A percentile compares a stretch with the other conserved stretches of the same genome.
Evolutionary conservation across 768 basidiomycete genomes (phyloP).

Genomic region (Megacollybia marginata): DNA sequence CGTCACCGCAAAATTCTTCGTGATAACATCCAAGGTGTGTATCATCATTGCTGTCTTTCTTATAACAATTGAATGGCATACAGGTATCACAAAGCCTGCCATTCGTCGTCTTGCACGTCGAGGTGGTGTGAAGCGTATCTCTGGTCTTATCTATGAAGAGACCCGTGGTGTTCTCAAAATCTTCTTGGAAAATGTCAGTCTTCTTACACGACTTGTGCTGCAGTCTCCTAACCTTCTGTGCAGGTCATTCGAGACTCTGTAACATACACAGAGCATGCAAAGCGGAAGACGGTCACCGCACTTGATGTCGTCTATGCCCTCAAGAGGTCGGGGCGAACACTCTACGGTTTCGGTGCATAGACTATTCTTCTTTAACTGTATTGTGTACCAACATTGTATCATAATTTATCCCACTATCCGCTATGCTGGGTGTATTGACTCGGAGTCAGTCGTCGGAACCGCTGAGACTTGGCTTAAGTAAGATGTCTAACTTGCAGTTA

Average conservation of each 20-base stretch:
- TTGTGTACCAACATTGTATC: neutral
- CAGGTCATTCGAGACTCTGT: conserved; percentile 84
- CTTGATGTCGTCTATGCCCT: conserved; percentile 79
- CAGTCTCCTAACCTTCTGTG: neutral
- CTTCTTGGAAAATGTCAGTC: conserved; percentile 68
- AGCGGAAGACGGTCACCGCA: conserved; percentile 79
- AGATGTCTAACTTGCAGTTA: too few relatives aligned
- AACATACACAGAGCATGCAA: conserved; percentile 91
- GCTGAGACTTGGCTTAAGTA: too few relatives aligned
- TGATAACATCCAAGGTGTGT: conserved; percentile 58
- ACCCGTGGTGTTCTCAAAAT: conserved; percentile 89
- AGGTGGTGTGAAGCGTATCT: conserved; percentile 91
- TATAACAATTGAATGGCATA: conserved; percentile 1
- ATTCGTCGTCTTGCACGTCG: conserved; percentile 86
- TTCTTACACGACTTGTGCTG: neutral
- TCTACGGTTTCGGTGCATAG: conserved; percentile 76
- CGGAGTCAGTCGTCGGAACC: too few relatives aligned
- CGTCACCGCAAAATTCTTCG: conserved; percentile 81
- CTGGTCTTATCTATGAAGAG: conserved; percentile 84
- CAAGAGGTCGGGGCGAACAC: conserved; percentile 66
- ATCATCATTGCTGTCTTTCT: too few relatives aligned
- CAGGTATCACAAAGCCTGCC: conserved; percentile 74
- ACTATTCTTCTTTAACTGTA: conserved; percentile 23
- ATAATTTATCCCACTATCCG: conserved; percentile 4
- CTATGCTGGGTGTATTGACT: too few relatives aligned